phyloP scores from a whole-genome alignment of 1,139 yeast genomes.

The Yamadazyma pseudoaaseri region DNA sequence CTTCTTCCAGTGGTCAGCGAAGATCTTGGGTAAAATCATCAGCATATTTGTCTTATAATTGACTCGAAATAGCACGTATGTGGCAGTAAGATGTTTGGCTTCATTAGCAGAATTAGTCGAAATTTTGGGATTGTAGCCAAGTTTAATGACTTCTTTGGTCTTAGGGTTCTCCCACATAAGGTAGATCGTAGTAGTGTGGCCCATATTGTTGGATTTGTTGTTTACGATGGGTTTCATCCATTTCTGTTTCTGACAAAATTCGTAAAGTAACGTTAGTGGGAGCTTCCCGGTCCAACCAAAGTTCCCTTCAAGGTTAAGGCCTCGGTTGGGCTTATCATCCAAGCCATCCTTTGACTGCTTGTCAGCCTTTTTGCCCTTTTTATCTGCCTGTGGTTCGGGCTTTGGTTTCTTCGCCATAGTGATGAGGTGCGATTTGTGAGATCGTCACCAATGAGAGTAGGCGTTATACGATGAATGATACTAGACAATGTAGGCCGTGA shows the following conservation, averaged over 20 bases:
- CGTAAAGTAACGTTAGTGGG: slow-evolving; percentile 84
- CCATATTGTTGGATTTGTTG: slow-evolving; percentile 54
- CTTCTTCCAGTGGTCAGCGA: slow-evolving; percentile 73
- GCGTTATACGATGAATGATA: no score
- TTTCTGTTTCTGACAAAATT: slow-evolving; percentile 81
- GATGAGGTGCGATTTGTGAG: not conserved
- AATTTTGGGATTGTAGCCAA: slow-evolving; percentile 63
- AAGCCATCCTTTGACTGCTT: no score
- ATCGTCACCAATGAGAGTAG: no score
- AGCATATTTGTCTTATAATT: slow-evolving; percentile 80
- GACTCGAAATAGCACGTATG: slow-evolving; percentile 78
- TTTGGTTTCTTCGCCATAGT: slow-evolving; percentile 1
- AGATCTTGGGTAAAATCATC: slow-evolving; percentile 83
- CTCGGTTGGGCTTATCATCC: slow-evolving; percentile 35
- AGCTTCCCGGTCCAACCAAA: slow-evolving; percentile 91
- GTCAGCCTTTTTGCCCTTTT: not conserved
- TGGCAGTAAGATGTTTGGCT: slow-evolving; percentile 89
- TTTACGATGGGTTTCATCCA: slow-evolving; percentile 88
- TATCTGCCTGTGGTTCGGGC: not conserved
- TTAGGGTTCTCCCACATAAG: slow-evolving; percentile 79
- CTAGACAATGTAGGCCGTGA: no score
- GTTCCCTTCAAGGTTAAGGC: slow-evolving; percentile 45
- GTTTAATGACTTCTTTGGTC: slow-evolving; percentile 61
- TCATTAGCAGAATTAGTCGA: slow-evolving; percentile 78
- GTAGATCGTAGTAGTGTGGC: slow-evolving; percentile 59